Conservation (phyloP, 2,329 filamentous ascomycete species). For the Sclerotinia subarctica region DNA sequence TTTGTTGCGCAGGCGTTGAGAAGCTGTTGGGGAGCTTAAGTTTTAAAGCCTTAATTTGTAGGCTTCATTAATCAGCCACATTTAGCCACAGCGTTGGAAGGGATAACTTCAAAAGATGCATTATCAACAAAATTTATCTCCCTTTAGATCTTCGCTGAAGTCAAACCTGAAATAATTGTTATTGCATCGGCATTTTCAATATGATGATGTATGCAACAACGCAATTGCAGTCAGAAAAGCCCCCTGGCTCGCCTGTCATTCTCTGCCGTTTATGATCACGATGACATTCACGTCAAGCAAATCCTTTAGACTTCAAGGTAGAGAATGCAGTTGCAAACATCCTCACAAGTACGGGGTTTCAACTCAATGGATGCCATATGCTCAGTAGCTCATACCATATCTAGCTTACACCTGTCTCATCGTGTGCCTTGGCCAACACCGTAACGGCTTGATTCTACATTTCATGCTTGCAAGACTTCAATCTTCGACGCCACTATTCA, state of each 20-base stretch:
- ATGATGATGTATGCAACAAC: background rate
- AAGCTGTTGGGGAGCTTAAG: background rate
- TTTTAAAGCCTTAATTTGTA: background rate
- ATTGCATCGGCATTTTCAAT: background rate
- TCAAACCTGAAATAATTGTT: no score
- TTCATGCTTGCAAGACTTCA: background rate
- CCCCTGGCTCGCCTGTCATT: background rate
- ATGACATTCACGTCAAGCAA: background rate
- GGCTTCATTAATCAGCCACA: slow-evolving; percentile 3
- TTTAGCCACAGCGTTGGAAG: background rate
- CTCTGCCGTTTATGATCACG: background rate
- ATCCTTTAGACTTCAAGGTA: background rate
- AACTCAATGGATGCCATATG: no score
- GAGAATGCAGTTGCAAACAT: background rate
- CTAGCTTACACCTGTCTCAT: background rate
- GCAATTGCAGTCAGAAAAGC: background rate
- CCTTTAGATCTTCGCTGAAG: background rate
- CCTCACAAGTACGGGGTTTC: background rate
- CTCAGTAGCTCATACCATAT: background rate
- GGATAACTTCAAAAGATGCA: background rate
- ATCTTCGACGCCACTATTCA: background rate
- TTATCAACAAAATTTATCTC: no score
- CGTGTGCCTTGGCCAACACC: background rate
- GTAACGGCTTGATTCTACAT: background rate
- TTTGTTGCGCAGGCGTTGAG: background rate